Percentiles rank a stretch among this genome's conserved stretches.
Evolutionary conservation across 495 filamentous ascomycete species (phyloP).

Genomic region (Tuber brumale): DNA sequence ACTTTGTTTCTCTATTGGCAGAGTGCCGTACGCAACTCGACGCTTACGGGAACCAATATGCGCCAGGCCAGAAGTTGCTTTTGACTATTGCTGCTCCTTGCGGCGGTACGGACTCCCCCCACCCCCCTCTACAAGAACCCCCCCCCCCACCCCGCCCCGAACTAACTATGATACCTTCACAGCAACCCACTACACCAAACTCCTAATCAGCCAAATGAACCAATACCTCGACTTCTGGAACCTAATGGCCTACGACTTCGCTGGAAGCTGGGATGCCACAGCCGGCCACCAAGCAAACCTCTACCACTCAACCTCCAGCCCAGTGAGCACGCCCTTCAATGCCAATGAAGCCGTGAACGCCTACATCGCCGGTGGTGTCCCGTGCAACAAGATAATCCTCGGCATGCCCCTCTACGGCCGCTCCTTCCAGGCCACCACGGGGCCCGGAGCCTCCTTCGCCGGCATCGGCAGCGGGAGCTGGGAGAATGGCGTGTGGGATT

Average conservation of each 20-base stretch:
- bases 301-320: slow-evolving; percentile 50
- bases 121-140: not conserved
- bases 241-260: slow-evolving; percentile 73
- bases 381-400: slow-evolving; percentile 63
- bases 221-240: slow-evolving; percentile 77
- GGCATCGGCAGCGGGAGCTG: slow-evolving; percentile 62
- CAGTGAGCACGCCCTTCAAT: slow-evolving; percentile 60
- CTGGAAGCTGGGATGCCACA: slow-evolving; percentile 61
- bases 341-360: slow-evolving; percentile 59
- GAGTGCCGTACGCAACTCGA: slow-evolving; percentile 62
- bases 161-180: slow-evolving; percentile 22
- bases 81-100: slow-evolving; percentile 63
- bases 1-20: slow-evolving; percentile 65
- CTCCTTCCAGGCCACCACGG: slow-evolving; percentile 64
- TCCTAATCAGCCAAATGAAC: slow-evolving; percentile 65
- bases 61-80: slow-evolving; percentile 55
- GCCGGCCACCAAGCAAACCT: slow-evolving; percentile 74
- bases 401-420: slow-evolving; percentile 85
- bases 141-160: not conserved
- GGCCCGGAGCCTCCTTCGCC: slow-evolving; percentile 60
- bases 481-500: slow-evolving; percentile 77
- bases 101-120: not conserved
- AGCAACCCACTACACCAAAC: slow-evolving; percentile 59
- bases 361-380: slow-evolving; percentile 60
- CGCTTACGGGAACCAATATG: slow-evolving; percentile 50